Conservation (phyloP, 1,284 basidiomycete species). For the Leccinum variabile region DNA sequence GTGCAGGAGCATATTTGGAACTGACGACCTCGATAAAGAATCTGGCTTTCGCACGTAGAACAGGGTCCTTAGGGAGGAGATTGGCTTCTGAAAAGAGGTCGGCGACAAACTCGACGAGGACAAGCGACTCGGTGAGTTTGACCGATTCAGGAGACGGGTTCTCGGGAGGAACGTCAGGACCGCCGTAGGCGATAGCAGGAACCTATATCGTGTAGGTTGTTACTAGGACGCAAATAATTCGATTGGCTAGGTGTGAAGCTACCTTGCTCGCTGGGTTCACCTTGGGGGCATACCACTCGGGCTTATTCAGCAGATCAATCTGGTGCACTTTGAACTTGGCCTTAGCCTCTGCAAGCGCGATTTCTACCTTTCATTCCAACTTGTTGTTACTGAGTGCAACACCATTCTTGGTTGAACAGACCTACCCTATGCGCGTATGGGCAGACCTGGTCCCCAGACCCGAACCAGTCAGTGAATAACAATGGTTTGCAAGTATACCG, state of each 20-base stretch:
- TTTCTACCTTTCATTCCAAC: conserved; percentile 42
- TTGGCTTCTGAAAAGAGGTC: conserved; percentile 43
- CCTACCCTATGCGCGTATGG: conserved; percentile 18
- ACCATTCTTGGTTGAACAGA: not conserved
- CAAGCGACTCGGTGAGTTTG: conserved; percentile 47
- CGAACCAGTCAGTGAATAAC: not conserved
- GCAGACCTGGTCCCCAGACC: conserved; percentile 9
- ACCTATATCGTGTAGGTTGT: conserved; percentile 30
- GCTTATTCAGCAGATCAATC: conserved; percentile 63
- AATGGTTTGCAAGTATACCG: too few species aligned
- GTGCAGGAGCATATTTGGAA: conserved; percentile 44
- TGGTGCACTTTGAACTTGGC: conserved; percentile 49
- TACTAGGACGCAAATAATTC: not conserved
- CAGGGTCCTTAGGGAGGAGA: conserved; percentile 44
- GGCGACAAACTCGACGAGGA: conserved; percentile 47
- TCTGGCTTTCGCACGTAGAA: conserved; percentile 43
- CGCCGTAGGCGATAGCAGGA: conserved; percentile 48
- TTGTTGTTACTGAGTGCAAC: not conserved
- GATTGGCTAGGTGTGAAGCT: not conserved
- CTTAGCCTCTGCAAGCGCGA: conserved; percentile 58
- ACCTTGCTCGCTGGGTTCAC: conserved; percentile 68
- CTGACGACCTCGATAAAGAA: conserved; percentile 43
- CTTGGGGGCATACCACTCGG: conserved; percentile 59
- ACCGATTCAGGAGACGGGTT: conserved; percentile 43
- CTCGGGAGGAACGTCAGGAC: conserved; percentile 40